Evolutionary conservation across 768 basidiomycete species (phyloP).

Genomic region (Boletus subparvulus): DNA sequence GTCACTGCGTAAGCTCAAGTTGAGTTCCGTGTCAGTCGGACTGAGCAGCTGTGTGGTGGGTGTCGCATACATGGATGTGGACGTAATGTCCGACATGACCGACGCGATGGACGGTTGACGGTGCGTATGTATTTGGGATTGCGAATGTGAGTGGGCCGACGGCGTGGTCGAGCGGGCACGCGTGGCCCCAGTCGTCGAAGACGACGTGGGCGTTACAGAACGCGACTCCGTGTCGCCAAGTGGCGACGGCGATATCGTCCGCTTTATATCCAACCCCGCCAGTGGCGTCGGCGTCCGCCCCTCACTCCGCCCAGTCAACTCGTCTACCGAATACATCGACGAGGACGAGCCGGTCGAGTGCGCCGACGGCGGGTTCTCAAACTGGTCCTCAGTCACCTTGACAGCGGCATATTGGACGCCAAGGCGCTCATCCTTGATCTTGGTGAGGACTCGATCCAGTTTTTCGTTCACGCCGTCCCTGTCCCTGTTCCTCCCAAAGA

Average conservation of each 20-base stretch:
- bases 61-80: conserved; percentile 48
- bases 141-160: conserved; percentile 24
- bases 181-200: conserved; percentile 1
- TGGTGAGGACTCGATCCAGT: conserved; percentile 70
- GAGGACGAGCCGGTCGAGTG: conserved; percentile 34
- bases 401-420: conserved; percentile 29
- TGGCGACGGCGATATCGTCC: conserved; percentile 21
- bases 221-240: conserved; percentile 23
- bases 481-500: conserved; percentile 56
- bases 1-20: neutral
- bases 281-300: conserved; percentile 34
- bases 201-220: conserved; percentile 28
- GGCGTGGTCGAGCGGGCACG: conserved; percentile 30
- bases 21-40: conserved; percentile 20
- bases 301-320: conserved; percentile 19
- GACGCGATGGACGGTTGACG: conserved; percentile 75
- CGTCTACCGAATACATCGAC: conserved; percentile 62
- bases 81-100: conserved; percentile 58
- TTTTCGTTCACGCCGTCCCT: conserved; percentile 66
- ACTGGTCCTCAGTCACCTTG: conserved; percentile 7
- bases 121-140: conserved; percentile 26
- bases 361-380: conserved; percentile 29
- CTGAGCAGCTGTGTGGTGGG: conserved; percentile 33
- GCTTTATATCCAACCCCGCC: conserved; percentile 14
- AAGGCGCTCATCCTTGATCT: conserved; percentile 65